Evolutionary conservation across 148 eudicot species (phyloP).

Genomic region (Linanthus parryae): DNA sequence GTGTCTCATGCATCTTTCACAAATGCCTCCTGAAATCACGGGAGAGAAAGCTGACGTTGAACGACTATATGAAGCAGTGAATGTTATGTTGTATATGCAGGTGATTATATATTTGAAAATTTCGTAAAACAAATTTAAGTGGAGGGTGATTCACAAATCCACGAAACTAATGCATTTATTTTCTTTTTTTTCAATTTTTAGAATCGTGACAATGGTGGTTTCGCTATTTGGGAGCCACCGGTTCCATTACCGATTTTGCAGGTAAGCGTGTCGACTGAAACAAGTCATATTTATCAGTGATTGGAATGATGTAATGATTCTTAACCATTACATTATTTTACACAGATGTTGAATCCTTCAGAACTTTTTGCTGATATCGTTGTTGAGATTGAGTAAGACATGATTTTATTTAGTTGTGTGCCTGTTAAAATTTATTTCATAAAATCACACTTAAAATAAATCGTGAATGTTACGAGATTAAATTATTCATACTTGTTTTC

Average conservation of each 20-base stretch:
- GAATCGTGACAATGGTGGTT: slow-evolving; percentile 31
- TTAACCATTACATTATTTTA: too few relatives aligned
- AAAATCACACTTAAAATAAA: neutral
- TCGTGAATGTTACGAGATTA: too few relatives aligned
- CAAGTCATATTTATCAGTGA: too few relatives aligned
- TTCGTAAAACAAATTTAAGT: too few relatives aligned
- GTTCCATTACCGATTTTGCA: slow-evolving; percentile 22
- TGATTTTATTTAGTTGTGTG: slow-evolving; percentile 11
- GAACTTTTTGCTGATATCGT: slow-evolving; percentile 23
- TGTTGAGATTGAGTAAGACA: slow-evolving; percentile 28
- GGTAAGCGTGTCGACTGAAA: too few relatives aligned
- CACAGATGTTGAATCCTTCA: slow-evolving; percentile 27
- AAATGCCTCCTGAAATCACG: slow-evolving; percentile 11
- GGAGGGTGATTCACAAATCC: too few relatives aligned
- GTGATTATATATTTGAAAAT: slow-evolving; percentile 1
- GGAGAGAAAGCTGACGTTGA: slow-evolving; percentile 7
- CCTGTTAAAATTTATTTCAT: neutral
- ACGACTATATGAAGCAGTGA: slow-evolving; percentile 13
- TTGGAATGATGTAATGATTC: too few relatives aligned
- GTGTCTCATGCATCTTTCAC: slow-evolving; percentile 10
- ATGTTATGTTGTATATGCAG: slow-evolving; percentile 11
- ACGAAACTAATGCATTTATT: too few relatives aligned
- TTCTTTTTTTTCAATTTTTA: slow-evolving; percentile 6
- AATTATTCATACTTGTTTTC: too few relatives aligned
- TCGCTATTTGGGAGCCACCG: slow-evolving; percentile 35